Conservation (phyloP, 345 rosid species). For the Eucalyptus tenuipes region DNA sequence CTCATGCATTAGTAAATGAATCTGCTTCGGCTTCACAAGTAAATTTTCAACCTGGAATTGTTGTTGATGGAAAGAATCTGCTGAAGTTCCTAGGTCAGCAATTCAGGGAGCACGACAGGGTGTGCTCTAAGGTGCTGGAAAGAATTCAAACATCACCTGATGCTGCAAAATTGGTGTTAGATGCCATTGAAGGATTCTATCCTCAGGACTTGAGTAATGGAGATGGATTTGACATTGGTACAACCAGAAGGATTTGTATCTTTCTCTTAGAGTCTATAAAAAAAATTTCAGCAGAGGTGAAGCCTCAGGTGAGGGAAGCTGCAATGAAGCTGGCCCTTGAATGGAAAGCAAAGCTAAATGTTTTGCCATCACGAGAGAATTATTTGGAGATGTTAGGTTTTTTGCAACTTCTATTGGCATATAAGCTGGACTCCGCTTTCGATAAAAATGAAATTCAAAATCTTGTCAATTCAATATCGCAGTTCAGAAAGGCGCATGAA, state of each 20-base stretch:
- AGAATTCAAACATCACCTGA: conserved; percentile 9
- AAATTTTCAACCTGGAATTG: background rate
- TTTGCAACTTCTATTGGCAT: conserved; percentile 13
- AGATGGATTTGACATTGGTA: background rate
- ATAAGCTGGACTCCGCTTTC: conserved; percentile 10
- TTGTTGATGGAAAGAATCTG: conserved; percentile 1
- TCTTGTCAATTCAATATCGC: background rate
- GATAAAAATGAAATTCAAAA: conserved; percentile 8
- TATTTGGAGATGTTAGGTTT: conserved; percentile 13
- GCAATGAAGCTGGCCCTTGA: conserved; percentile 5
- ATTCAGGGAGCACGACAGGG: background rate
- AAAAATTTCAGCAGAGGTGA: background rate
- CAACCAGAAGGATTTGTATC: background rate
- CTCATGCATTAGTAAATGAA: background rate
- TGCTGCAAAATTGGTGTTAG: conserved; percentile 15
- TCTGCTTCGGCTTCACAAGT: background rate
- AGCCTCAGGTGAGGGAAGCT: conserved; percentile 4
- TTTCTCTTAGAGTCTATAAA: conserved; percentile 4
- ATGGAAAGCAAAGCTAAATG: conserved; percentile 9
- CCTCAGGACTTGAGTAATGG: background rate
- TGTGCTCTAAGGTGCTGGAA: background rate
- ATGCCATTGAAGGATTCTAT: conserved; percentile 13
- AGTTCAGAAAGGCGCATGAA: background rate
- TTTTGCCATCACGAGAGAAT: background rate
- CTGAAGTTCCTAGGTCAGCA: conserved; percentile 6